Percentiles rank a stretch among this genome's conserved stretches.
Evolutionary conservation across 176 grass and related monocot genomes (phyloP).

Genomic region (Hordeum vulgare): DNA sequence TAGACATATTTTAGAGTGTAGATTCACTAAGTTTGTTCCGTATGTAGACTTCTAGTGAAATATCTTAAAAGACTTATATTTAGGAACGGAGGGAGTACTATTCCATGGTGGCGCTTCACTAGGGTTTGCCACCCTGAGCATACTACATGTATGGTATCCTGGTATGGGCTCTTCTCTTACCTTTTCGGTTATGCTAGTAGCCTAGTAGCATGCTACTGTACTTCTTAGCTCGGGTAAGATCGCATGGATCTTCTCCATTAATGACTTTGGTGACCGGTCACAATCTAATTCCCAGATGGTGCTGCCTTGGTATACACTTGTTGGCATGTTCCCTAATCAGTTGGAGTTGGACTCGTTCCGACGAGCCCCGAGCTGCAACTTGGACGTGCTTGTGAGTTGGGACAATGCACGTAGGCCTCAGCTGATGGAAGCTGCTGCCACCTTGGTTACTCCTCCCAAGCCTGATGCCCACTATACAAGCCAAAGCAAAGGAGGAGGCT

Average conservation of each 20-base stretch:
- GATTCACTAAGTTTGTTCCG: no score
- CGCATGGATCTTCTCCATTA: conserved; percentile 40
- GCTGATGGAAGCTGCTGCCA: conserved; percentile 30
- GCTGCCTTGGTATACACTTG: conserved; percentile 46
- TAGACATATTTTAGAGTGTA: no score
- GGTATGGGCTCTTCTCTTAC: no score
- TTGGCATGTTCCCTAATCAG: conserved; percentile 24
- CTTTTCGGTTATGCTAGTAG: no score
- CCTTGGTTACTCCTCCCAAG: conserved; percentile 7
- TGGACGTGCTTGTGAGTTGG: conserved; percentile 24
- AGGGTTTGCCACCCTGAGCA: no score
- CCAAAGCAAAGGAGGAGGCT: conserved; percentile 13
- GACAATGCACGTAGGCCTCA: conserved; percentile 24
- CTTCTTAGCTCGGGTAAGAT: conserved; percentile 30
- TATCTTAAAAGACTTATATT: no score
- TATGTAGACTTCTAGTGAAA: no score
- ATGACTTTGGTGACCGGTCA: conserved; percentile 37
- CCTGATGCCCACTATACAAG: conserved; percentile 14
- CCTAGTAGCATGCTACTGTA: conserved; percentile 6
- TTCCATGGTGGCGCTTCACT: no score
- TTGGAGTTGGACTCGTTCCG: conserved; percentile 18
- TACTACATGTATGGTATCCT: no score
- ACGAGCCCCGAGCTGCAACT: conserved; percentile 12
- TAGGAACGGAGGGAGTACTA: no score
- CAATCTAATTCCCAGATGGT: conserved; percentile 31